Evolutionary conservation across 257 asterid genomes (phyloP).

Genomic region (Echium plantagineum): DNA sequence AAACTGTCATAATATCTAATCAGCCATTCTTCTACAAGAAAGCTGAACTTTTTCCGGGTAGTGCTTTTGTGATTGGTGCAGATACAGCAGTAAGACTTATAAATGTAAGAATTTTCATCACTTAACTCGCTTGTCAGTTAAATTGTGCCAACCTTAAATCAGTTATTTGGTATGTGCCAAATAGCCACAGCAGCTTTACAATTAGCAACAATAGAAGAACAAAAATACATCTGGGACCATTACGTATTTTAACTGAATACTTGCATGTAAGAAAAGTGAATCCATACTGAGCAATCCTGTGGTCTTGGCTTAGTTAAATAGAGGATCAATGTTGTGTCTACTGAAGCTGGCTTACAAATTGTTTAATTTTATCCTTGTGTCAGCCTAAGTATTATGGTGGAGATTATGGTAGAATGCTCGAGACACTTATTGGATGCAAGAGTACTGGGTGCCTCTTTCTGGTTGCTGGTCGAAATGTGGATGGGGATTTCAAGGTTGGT

Average conservation of each 20-base stretch:
- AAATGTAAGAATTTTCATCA: slow-evolving; percentile 42
- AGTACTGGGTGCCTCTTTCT: slow-evolving; percentile 80
- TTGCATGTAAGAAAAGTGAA: background rate
- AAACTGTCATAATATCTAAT: slow-evolving; percentile 75
- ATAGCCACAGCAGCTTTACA: background rate
- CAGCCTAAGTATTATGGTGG: slow-evolving; percentile 86
- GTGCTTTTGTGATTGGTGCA: slow-evolving; percentile 82
- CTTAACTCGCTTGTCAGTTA: background rate
- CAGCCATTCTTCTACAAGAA: slow-evolving; percentile 95
- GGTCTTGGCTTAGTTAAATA: background rate
- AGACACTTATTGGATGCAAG: slow-evolving; percentile 61
- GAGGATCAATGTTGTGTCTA: background rate
- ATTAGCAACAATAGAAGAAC: background rate
- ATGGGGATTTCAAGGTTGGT: slow-evolving; percentile 70
- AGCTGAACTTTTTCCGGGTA: slow-evolving; percentile 90
- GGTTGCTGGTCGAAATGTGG: slow-evolving; percentile 65
- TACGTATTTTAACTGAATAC: background rate
- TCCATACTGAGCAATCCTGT: background rate
- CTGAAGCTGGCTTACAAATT: background rate
- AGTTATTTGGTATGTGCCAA: background rate
- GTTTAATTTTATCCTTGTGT: slow-evolving; percentile 5
- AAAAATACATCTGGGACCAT: background rate
- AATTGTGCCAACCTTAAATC: background rate
- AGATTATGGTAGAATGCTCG: slow-evolving; percentile 62
- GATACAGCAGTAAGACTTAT: slow-evolving; percentile 86